These are phyloP conservation scores for Myrmaecium sp. DNA, from an alignment of 2,329 filamentous ascomycete species.

Conservation along the genomic window DNA sequence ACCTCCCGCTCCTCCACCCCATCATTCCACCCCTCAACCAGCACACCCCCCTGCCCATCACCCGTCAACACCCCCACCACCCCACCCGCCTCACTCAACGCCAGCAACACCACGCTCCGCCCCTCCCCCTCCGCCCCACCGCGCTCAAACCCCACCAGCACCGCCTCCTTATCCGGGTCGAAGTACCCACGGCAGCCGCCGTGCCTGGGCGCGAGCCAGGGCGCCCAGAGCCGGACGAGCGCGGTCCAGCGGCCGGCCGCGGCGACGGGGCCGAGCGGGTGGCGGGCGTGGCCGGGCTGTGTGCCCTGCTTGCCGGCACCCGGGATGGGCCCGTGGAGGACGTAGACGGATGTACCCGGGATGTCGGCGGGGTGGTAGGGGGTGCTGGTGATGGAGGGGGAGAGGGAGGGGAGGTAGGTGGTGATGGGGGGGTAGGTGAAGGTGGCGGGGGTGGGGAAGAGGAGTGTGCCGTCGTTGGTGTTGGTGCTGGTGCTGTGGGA, in stretches of 20 bases:
- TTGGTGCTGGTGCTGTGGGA: slow-evolving; percentile 34
- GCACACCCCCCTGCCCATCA: slow-evolving; percentile 45
- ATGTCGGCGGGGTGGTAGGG: slow-evolving; percentile 40
- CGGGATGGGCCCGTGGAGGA: no score
- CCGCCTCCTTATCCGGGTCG: slow-evolving; percentile 55
- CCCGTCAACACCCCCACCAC: slow-evolving; percentile 52
- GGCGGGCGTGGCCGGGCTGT: slow-evolving; percentile 38
- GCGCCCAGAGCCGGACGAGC: slow-evolving; percentile 59
- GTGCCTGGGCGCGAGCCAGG: slow-evolving; percentile 83
- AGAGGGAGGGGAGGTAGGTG: slow-evolving; percentile 25
- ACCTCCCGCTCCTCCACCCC: slow-evolving; percentile 36
- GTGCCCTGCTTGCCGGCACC: no score
- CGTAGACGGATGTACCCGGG: no score
- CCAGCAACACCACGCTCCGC: slow-evolving; percentile 59
- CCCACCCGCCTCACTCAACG: slow-evolving; percentile 59
- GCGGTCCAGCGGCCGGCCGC: slow-evolving; percentile 61
- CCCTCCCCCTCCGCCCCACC: no score
- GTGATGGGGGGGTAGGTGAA: slow-evolving; percentile 32
- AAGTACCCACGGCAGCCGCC: slow-evolving; percentile 52
- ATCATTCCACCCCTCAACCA: slow-evolving; percentile 59
- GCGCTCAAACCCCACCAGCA: slow-evolving; percentile 64
- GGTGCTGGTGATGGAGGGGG: slow-evolving; percentile 39
- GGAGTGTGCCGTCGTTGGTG: slow-evolving; percentile 18
- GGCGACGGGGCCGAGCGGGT: slow-evolving; percentile 47
- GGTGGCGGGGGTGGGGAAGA: slow-evolving; percentile 39